Conservation (phyloP, 306 rosid genomes). For the Cucurbita argyrosperma region DNA sequence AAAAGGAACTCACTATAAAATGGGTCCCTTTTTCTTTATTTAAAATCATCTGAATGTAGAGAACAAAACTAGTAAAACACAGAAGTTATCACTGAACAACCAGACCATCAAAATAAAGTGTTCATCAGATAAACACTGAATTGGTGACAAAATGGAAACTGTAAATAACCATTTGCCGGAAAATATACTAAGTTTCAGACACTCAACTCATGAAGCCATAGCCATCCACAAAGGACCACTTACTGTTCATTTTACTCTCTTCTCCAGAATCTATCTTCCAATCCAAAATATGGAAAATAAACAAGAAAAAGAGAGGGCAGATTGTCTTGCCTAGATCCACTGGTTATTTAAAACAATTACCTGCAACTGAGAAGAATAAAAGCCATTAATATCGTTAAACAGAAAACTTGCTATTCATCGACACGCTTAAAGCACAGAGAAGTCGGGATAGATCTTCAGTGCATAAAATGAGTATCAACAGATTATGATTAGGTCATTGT, state of each 20-base stretch:
- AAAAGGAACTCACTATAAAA: not conserved
- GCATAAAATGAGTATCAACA: not conserved
- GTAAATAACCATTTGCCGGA: not conserved
- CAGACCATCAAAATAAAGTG: not conserved
- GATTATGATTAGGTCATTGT: not conserved
- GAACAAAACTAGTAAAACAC: not conserved
- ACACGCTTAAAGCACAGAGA: not conserved
- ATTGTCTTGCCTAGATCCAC: slow-evolving; percentile 2
- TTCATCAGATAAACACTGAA: not conserved
- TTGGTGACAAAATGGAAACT: not conserved
- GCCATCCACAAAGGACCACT: not conserved
- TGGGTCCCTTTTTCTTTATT: not conserved
- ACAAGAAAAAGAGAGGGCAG: not conserved
- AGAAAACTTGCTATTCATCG: not conserved
- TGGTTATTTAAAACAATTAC: slow-evolving; percentile 4
- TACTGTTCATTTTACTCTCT: not conserved
- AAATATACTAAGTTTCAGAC: not conserved
- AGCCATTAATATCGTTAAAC: too few relatives aligned
- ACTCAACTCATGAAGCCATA: not conserved
- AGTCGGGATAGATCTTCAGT: not conserved
- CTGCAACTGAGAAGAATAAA: not conserved
- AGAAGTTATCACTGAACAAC: not conserved
- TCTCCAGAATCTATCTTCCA: not conserved
- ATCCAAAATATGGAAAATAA: slow-evolving; percentile 10
- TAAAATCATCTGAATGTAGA: not conserved